Evolutionary conservation across 2,329 filamentous ascomycete genomes (phyloP), one percentile per base, ranked within the genome.

Genomic region (Fusarium sterilihyphosum): DNA sequence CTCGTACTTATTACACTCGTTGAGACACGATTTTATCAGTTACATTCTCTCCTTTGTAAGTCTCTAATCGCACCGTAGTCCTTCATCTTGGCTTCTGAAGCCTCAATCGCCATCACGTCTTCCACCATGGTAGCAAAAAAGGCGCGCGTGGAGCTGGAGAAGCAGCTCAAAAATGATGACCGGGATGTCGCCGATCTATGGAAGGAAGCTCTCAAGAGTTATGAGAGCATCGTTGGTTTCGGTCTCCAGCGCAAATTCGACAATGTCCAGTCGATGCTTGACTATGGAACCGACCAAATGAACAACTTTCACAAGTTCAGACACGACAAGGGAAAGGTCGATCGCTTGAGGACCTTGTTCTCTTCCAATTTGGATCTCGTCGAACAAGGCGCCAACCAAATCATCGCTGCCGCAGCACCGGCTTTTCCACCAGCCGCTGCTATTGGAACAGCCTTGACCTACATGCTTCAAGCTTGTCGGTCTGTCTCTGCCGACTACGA

Each of bases 401-500:
- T 83, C 16, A 70, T 79, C 17, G 59, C 75, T 2, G 81, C 81
- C 0, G 81, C 81, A 5, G 71, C 72, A 6, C 73, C 79, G 8
- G 77, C 80, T 0, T 83, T 83, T 24, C 81, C 81, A 9, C 81
- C 81, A 1, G 77, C 78, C 4, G 76, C 79, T 0, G 81, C 81
- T 5, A 82, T 83, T 16, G 78, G 79, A 9, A 83, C 81, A 0
- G 81, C 81, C 2, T 60, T 83, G 11, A 82, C 80, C 3, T 81
- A 78, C 38, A 75, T 83, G 61, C 77, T 83, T 12, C 44, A 80
- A 47, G 80, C 79, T 2, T 80, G 79, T 11, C 74, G 76, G 4
- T 69, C 75, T 11, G 81, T 83, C 0, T 81, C 78, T 1, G 82
- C 81, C 2, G 83, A 85, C 47, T 85, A 84, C 41, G 82, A 85